Base-by-base conservation (phyloP, 2,329 filamentous ascomycete genomes). In the Fusarium compactum region DNA sequence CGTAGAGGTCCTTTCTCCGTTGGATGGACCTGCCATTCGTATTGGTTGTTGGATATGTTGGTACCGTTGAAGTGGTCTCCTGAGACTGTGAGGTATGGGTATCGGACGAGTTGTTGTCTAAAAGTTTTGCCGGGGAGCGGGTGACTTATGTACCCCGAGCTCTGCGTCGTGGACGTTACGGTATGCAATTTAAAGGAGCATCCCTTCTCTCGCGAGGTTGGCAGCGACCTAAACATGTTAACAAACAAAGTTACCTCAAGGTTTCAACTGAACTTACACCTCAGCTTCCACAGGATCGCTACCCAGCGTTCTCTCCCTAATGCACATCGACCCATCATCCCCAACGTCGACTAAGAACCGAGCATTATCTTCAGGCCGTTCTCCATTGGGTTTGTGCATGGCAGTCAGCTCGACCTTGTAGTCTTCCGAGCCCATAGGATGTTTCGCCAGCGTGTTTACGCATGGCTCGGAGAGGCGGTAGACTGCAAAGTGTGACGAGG, bases 401-500 rank as follows among this genome's bases (percentile, higher is more conserved):
- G 34, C 18, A 2, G 34, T 7, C 0, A 68, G 25, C 12, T 48
- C 47, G 2, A 68, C 41, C 25, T 69, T 68, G 20, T 68, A 68
- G 8, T n/a, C 12, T 12, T 54, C 40, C 2, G 50, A 51, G 6
- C 65, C 59, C 54, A 69, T 50, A 1, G 41, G 45, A 12, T 40
- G 30, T 2, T 30, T 24, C 0, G 53, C 60, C 1, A 68, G 5
- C 1, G 32, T 44, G 10, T 69, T 41, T 3, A 22, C 43, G 20
- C 65, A 68, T 27, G 32, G n/a, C 6, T 60, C 20, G 0, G 65
- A 60, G 2, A 69, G 51, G 2, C 64, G 52, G 6, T 68, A 68
- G 2, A 68, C 16, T 2, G 58, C 22, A 3, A 69, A 53, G 3
- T 52, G 40, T 0, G 32, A n/a, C 0, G 32, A 22, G 0, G 12